Evolutionary conservation across 2,329 filamentous ascomycete species (phyloP), one percentile per base, ranked within the genome.

Genomic region (Ophiostoma perfectum): DNA sequence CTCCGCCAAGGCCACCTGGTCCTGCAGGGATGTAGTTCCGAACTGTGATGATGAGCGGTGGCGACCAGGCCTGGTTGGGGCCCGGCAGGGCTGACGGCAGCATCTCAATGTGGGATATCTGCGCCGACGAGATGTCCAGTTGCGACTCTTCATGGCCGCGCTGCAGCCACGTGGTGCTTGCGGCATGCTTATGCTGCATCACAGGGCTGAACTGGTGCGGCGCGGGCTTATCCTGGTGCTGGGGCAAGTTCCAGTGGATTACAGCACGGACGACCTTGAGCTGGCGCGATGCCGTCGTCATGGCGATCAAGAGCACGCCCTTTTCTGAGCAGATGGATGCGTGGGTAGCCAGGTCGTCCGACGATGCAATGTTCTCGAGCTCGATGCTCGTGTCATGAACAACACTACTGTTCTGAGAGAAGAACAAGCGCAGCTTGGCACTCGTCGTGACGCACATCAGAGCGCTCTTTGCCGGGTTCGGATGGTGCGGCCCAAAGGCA

Each of bases 341-440:
- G 78, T 96, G 92, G 0, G 91, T 92, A 66, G 94, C 83, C n/a
- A 91, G 77, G 72, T 92, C 89, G 71, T 92, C 88, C 0, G 89
- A 88, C 45, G 88, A 88, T 41, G 87, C 83, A 68, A 92, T 83
- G 71, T 87, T 88, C 75, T 93, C 90, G 47, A 96, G 78, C 71
- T 94, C 90, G n/a, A 89, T 80, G 3, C 84, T 85, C 0, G 87
- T 85, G 75, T 96, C 91, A 70, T 89, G 86, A 79, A 92, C 89
- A 73, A 86, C 86, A 68, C 82, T 85, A 76, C 88, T 92, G 60
- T 86, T 88, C 72, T 93, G 91, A 55, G 90, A 86, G 79, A 89
- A 97, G 65, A 93, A 83, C 74, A 97, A 82, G 74, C 88, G 90
- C 67, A 97, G 81, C 64, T 86, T 79, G 7, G 91, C 92, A 73